Base-by-base conservation (phyloP, 345 rosid genomes). In the Triadica sebifera region DNA sequence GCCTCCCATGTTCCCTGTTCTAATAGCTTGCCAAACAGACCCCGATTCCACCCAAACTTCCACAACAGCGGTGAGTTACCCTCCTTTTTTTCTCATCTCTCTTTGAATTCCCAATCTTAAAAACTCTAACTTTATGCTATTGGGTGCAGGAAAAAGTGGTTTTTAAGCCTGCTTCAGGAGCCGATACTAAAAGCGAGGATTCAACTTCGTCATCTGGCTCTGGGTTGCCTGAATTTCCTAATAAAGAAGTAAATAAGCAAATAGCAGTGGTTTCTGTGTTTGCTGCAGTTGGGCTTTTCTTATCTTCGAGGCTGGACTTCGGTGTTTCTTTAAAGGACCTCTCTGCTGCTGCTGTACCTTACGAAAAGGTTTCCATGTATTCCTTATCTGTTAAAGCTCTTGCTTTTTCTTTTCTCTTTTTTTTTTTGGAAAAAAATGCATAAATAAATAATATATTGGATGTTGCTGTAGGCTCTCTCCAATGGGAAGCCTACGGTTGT, bases 401-500 rank as follows among this genome's bases (percentile, higher is more conserved):
- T 19, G 1, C 4, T 34, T 6, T 34, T 34, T 34, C 2, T 17
- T n/a, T 7, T 34, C 45, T 12, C 2, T 6, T 57, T 11, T 7
- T 25, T n/a, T n/a, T 20, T 55, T 6, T 20, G 2, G 22, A 7
- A 25, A 13, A 12, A 13, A 13, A 15, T 9, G 16, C 25, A 13
- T 29, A 29, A 29, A 29, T 29, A 29, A 1, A 29, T 29, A 29
- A 29, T 29, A 25, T 2, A 16, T 12, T 38, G 55, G 34, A 12
- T 79, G 72, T 34, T 74, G 74, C 17, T 62, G 24, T 77, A 93
- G 97, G 97, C 98, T 66, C 86, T 94, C 24, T 77, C 93, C 58
- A 94, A 94, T 83, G 97, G 97, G 81, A 94, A 86, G 86, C 97
- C 98, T 1, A 94, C 98, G 0, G 98, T 92, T 20, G 91, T 94